Evolutionary conservation across 257 asterid genomes (phyloP), one percentile per base, ranked within the genome.

Genomic region (Jacaranda copaia): DNA sequence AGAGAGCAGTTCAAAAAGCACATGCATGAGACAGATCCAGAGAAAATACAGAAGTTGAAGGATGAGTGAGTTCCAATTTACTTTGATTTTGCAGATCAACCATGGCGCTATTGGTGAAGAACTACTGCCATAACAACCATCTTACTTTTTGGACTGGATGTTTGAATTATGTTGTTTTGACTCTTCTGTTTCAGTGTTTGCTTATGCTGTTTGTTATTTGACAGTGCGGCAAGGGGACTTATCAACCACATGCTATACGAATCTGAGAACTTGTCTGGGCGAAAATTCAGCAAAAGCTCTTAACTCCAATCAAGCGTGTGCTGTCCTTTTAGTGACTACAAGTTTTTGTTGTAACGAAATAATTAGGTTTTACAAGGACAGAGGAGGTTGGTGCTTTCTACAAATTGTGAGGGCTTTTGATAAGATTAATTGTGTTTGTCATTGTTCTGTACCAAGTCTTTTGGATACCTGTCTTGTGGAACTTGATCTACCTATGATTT

Each of bases 221-320:
- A 72, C 90, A 94, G 97, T 81, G 99, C 99, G 1, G 98, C 98
- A 0, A 86, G 99, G 75, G 99, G 99, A 55, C 85, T 95, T 76
- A 90, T 91, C 85, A 95, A 95, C 73, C 99, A 95, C 90, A 95
- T 95, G 91, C 84, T 93, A 8, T 81, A 87, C 63, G 98, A 95
- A 87, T 85, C 94, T 3, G 99, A 91, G 87, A 82, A 79, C 81
- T 77, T 88, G 51, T 79, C 91, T 4, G 97, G 98, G 15, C 87
- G 91, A 0, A 95, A 91, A 83, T 86, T 92, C 81, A 89, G 93
- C 83, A 75, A 81, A 80, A 65, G 79, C 84, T 36, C 90, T 48
- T 85, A 76, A 85, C 38, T 61, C 62, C 66, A 70, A 79, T 81
- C 75, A 6, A 46, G 49, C 58, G 8, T 16, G n/a, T 40, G 35